These are phyloP conservation scores for Moesziomyces sp. DNA, from an alignment of 1,284 basidiomycete species.

Conservation along the genomic window DNA sequence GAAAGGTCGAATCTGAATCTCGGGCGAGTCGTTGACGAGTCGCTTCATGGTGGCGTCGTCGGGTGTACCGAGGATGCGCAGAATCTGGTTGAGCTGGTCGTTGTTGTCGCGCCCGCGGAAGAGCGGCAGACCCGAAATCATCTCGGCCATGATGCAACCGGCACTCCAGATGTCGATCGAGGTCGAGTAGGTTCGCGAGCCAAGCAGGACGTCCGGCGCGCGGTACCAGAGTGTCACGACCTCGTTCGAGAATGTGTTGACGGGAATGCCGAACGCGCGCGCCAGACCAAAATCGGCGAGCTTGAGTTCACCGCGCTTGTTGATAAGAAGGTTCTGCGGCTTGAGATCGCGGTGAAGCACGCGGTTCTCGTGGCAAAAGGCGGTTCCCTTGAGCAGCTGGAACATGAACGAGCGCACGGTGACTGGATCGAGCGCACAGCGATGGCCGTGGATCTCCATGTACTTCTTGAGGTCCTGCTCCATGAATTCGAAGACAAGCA, in stretches of 20 bases:
- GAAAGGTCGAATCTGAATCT: conserved; percentile 86
- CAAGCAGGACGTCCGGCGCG: conserved; percentile 95
- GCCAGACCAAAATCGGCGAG: conserved; percentile 88
- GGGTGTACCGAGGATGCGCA: conserved; percentile 96
- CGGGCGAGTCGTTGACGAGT: conserved; percentile 91
- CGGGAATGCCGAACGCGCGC: conserved; percentile 73
- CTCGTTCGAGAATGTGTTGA: conserved; percentile 67
- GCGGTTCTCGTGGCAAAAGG: conserved; percentile 98
- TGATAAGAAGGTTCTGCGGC: conserved; percentile 96
- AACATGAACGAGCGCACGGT: conserved; percentile 98
- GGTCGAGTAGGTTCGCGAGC: conserved; percentile 96
- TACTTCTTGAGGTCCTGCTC: conserved; percentile 99
- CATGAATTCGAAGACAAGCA: conserved; percentile 98
- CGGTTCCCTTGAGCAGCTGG: conserved; percentile 95
- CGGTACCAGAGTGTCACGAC: conserved; percentile 97
- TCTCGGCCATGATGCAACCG: conserved; percentile 93
- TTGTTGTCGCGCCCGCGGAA: conserved; percentile 98
- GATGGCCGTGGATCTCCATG: conserved; percentile 97
- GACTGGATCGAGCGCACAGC: conserved; percentile 89
- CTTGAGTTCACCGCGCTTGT: conserved; percentile 97
- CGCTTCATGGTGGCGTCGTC: conserved; percentile 88
- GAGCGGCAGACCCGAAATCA: conserved; percentile 93
- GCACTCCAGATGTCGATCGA: conserved; percentile 99
- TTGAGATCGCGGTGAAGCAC: conserved; percentile 97
- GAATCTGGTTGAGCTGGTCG: conserved; percentile 96